Percentiles rank a stretch among this genome's conserved stretches.
These are phyloP conservation scores for Ascochyta pisi DNA, from an alignment of 2,329 filamentous ascomycete species.

Conservation along the genomic window DNA sequence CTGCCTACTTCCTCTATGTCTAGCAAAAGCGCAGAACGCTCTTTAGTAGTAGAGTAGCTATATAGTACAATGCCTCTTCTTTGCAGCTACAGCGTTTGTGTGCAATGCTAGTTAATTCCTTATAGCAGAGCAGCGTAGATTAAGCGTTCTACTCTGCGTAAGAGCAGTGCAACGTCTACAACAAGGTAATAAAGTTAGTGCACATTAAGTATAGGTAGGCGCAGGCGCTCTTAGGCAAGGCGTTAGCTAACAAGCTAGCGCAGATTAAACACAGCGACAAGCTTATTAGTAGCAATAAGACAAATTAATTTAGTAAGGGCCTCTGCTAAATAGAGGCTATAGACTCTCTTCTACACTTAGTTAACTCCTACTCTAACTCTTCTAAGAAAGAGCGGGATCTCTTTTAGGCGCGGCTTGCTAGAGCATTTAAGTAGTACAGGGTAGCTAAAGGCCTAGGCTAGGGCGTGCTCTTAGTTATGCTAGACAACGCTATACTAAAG, in stretches of 20 bases:
- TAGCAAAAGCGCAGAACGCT: not conserved
- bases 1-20: not conserved
- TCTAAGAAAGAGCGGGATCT: no score
- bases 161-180: no score
- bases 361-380: not conserved
- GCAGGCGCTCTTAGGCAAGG: not conserved
- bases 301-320: not conserved
- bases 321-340: not conserved
- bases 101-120: not conserved
- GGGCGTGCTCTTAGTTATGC: not conserved
- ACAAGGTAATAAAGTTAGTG: no score
- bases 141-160: no score
- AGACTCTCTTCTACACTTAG: not conserved
- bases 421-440: not conserved
- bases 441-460: not conserved
- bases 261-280: not conserved
- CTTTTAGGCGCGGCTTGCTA: no score
- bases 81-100: not conserved
- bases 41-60: not conserved
- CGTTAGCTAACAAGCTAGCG: not conserved
- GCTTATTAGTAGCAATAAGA: not conserved
- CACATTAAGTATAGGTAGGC: no score
- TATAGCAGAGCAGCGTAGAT: no score
- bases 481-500: not conserved
- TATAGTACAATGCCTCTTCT: not conserved